Evolutionary conservation across 352 stramenopile species (phyloP).

Genomic region (Phytophthora melonis): DNA sequence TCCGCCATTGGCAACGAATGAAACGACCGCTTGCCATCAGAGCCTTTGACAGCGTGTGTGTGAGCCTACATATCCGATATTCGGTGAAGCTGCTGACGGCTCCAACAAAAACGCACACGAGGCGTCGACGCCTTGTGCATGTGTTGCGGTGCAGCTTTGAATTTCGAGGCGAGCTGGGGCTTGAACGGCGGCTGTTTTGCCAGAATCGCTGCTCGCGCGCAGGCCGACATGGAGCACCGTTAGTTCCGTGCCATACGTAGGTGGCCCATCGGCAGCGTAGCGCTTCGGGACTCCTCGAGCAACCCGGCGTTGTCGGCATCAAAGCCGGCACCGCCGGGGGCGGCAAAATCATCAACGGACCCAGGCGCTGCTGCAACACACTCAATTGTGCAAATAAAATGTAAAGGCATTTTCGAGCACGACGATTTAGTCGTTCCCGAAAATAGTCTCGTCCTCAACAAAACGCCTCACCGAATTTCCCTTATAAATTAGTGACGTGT

Average conservation of each 20-base stretch:
- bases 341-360: background rate
- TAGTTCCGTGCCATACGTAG: slow-evolving; percentile 18
- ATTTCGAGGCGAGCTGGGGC: slow-evolving; percentile 7
- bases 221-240: slow-evolving; percentile 7
- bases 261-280: slow-evolving; percentile 23
- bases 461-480: background rate
- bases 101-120: slow-evolving; percentile 4
- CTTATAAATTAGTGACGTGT: background rate
- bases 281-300: slow-evolving; percentile 3
- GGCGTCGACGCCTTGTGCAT: slow-evolving; percentile 10
- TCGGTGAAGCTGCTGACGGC: background rate
- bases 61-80: too few species aligned
- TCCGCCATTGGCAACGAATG: background rate
- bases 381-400: background rate
- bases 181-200: slow-evolving; percentile 36
- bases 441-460: background rate
- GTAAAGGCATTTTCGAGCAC: background rate
- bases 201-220: slow-evolving; percentile 25
- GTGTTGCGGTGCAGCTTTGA: background rate
- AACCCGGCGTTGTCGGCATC: background rate
- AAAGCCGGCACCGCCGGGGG: background rate
- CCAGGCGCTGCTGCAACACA: background rate
- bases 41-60: background rate
- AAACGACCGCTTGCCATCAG: background rate
- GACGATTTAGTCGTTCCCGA: background rate